Evolutionary conservation across 1,284 basidiomycete species (phyloP).

Genomic region (Rhodotorula glutinis): DNA sequence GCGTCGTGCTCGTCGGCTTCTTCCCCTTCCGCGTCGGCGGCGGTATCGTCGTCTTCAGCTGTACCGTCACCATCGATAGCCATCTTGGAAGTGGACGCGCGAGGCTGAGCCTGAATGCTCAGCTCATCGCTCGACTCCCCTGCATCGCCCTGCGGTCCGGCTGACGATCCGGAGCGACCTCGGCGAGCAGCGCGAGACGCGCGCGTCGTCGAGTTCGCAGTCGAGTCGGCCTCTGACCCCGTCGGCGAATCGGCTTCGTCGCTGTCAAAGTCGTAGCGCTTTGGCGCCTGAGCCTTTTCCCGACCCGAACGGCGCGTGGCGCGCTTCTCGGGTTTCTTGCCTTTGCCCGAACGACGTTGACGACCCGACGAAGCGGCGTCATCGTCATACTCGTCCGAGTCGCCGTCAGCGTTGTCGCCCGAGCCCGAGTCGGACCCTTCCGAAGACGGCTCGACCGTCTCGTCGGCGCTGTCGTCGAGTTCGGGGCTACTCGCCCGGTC

Average conservation of each 20-base stretch:
- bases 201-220: neutral
- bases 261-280: conserved; percentile 10
- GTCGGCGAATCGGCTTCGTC: neutral
- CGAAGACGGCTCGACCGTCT: conserved; percentile 1
- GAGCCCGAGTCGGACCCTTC: neutral
- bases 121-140: conserved; percentile 8
- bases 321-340: neutral
- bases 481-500: conserved; percentile 8
- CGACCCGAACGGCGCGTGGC: conserved; percentile 4
- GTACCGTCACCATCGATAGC: neutral
- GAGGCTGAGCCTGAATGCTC: neutral
- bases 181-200: neutral
- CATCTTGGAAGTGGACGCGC: neutral
- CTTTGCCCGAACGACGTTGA: neutral
- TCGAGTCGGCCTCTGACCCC: neutral
- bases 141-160: neutral
- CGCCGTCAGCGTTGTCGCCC: neutral
- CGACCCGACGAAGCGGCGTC: neutral
- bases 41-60: neutral
- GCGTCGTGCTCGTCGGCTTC: conserved; percentile 1
- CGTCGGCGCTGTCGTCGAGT: conserved; percentile 1
- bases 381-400: neutral
- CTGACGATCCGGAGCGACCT: neutral
- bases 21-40: neutral
- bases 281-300: neutral